Conservation (phyloP, 345 rosid species). For the Eucalyptus victrix region DNA sequence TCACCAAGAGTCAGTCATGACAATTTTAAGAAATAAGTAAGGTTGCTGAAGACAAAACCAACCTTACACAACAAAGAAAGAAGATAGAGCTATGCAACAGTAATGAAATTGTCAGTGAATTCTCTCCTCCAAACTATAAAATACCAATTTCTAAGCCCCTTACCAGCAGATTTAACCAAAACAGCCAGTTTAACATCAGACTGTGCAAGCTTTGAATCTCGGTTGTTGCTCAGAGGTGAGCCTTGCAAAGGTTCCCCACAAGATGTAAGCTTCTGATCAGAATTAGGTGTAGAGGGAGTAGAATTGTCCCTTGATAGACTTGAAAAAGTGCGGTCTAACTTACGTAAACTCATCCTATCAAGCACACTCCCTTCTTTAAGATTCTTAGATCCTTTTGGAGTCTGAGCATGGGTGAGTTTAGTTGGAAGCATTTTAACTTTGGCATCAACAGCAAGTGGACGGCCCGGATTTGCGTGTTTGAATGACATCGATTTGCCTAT, state of each 20-base stretch:
- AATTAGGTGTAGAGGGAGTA: constrained; percentile 19
- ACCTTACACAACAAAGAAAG: background rate
- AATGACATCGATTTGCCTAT: constrained; percentile 68
- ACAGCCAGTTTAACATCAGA: constrained; percentile 50
- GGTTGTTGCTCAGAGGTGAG: constrained; percentile 30
- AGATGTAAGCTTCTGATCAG: constrained; percentile 44
- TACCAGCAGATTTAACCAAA: constrained; percentile 40
- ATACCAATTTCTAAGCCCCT: background rate
- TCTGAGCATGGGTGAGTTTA: constrained; percentile 36
- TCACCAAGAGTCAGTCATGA: background rate
- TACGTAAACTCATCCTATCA: constrained; percentile 32
- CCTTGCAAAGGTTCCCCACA: constrained; percentile 25
- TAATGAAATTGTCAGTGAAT: background rate
- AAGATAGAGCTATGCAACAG: background rate
- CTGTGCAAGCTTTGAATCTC: constrained; percentile 37
- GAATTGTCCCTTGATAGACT: constrained; percentile 15
- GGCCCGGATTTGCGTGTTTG: constrained; percentile 35
- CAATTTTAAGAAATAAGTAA: background rate
- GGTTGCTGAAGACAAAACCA: background rate
- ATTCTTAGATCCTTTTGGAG: constrained; percentile 44
- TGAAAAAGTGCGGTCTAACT: constrained; percentile 14
- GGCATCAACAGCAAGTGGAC: constrained; percentile 35
- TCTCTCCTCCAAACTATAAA: background rate
- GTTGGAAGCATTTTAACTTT: constrained; percentile 42
- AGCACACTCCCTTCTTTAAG: constrained; percentile 29